A percentile compares a stretch with the other conserved stretches of the same genome.
phyloP scores from a whole-genome alignment of 2,329 filamentous ascomycete genomes.

The Aspergillus sp. region DNA sequence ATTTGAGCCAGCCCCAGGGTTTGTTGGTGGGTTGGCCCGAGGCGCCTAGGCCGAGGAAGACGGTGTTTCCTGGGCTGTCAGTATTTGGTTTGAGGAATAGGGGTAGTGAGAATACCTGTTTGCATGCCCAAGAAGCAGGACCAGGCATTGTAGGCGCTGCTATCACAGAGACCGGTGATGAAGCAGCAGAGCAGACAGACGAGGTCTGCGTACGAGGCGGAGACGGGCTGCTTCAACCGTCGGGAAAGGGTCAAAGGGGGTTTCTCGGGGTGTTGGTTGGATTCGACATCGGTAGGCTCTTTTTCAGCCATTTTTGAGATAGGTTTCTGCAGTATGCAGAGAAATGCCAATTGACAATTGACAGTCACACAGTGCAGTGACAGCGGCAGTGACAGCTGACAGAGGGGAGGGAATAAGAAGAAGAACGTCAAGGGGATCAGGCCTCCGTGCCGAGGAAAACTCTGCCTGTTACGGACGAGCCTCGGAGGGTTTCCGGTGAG shows the following conservation, averaged over 20 bases:
- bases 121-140: constrained; percentile 46
- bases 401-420: too few relatives aligned
- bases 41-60: constrained; percentile 43
- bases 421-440: too few relatives aligned
- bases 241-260: constrained; percentile 10
- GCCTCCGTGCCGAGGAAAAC: too few relatives aligned
- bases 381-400: too few relatives aligned
- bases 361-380: too few relatives aligned
- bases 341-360: too few relatives aligned
- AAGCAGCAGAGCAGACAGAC: constrained; percentile 37
- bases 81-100: neutral
- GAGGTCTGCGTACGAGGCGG: constrained; percentile 29
- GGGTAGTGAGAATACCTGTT: constrained; percentile 30
- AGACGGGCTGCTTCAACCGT: constrained; percentile 26
- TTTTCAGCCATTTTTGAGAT: too few relatives aligned
- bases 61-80: constrained; percentile 36
- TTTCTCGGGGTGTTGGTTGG: constrained; percentile 6
- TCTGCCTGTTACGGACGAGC: too few relatives aligned
- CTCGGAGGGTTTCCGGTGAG: too few relatives aligned
- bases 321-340: too few relatives aligned
- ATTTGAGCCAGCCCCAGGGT: constrained; percentile 41
- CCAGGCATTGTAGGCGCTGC: constrained; percentile 43
- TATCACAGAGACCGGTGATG: constrained; percentile 41
- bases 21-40: constrained; percentile 34
- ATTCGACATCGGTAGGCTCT: constrained; percentile 13